Conservation (phyloP, 2,329 filamentous ascomycete genomes). For the Pseudogymnoascus pannorum region DNA sequence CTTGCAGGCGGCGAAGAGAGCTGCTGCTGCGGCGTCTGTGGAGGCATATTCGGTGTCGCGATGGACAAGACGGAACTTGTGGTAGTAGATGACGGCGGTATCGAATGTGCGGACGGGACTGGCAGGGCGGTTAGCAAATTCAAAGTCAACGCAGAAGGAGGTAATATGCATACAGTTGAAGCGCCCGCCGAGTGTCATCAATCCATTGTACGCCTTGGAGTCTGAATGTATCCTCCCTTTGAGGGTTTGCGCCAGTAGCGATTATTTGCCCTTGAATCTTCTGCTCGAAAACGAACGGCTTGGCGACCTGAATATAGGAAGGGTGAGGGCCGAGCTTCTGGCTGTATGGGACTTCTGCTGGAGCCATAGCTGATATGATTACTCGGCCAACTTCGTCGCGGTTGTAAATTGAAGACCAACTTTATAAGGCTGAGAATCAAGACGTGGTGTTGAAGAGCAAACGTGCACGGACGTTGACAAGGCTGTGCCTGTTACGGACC, state of each 20-base stretch:
- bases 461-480: conserved; percentile 6
- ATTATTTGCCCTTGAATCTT: conserved; percentile 67
- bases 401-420: background rate
- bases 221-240: conserved; percentile 72
- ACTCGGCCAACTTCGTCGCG: background rate
- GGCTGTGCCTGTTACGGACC: background rate
- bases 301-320: conserved; percentile 32
- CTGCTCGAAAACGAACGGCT: conserved; percentile 76
- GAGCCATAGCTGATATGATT: conserved; percentile 17
- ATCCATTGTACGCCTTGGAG: conserved; percentile 86
- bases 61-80: conserved; percentile 83
- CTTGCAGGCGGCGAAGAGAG: conserved; percentile 90
- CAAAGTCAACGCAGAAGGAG: background rate
- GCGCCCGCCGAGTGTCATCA: conserved; percentile 68
- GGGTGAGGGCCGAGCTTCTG: conserved; percentile 24
- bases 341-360: conserved; percentile 11
- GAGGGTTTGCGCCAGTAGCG: conserved; percentile 62
- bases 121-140: conserved; percentile 9
- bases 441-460: conserved; percentile 4
- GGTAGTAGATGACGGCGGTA: conserved; percentile 86
- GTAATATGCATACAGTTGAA: conserved; percentile 61
- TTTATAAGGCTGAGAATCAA: conserved; percentile 4
- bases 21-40: conserved; percentile 78
- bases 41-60: conserved; percentile 81
- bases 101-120: conserved; percentile 88